Base-by-base conservation (phyloP, 768 basidiomycete genomes). In the Hericium rajendrae region DNA sequence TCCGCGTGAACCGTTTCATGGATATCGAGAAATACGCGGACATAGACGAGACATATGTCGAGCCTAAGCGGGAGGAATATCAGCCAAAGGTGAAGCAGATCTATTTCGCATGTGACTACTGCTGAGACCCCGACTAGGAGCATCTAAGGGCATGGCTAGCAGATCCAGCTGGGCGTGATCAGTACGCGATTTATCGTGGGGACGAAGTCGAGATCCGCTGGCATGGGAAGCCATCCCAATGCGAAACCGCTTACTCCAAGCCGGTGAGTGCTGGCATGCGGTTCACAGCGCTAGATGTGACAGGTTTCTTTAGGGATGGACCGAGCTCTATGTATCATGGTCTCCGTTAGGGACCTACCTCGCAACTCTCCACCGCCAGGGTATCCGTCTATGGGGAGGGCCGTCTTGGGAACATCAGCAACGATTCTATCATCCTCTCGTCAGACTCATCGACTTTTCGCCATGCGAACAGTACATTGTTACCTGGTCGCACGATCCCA, bases 391-490 rank as follows among this genome's bases (percentile, higher is more conserved):
- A 39, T 98, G 94, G 92, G 95, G 93, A 51, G 97, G 97, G 12
- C 72, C 85, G 26, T 91, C 91, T 11, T 97, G 91, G 86, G 84
- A 87, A 62, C 84, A 81, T 50, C 85, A 91, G 61, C 86, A 89
- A 67, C 87, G 91, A 49, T 97, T 97, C 68, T 93, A 93, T 15
- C 97, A 99, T 70, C 94, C 94, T 4, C 78, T 94, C 56, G 92
- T 95, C 66, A 93, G 93, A 71, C 79, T 97, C 51, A 86, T 99
- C 69, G 94, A 97, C 70, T 98, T 98, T 72, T 97, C 95, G 9
- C 93, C 97, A 3, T 90, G 88, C 74, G 97, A 99, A 73, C 85
- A 90, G 57, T 98, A 95, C 73, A 74, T 99, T 58, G 91, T 98
- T 66, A 98, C 97, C 43, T 97, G 94, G 91, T 97, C 97, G 1